phyloP scores from a whole-genome alignment of 2,329 filamentous ascomycete species.

The Catunica adiposa region DNA sequence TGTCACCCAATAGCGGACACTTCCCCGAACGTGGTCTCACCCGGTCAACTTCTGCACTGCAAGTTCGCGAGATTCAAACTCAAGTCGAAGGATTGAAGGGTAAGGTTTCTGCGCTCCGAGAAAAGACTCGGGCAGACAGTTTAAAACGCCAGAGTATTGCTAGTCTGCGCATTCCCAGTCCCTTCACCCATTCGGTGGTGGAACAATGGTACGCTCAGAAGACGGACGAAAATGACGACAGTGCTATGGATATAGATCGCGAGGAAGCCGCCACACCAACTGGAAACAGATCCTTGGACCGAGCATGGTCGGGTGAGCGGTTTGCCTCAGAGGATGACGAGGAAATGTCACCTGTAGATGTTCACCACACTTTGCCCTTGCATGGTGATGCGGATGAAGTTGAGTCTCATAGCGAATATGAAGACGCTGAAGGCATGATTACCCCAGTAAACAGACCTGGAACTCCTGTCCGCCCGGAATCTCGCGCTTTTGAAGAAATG shows the following conservation, averaged over 20 bases:
- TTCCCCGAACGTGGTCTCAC: constrained; percentile 34
- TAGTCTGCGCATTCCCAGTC: constrained; percentile 58
- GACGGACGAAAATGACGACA: constrained; percentile 17
- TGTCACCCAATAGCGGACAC: constrained; percentile 30
- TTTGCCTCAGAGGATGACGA: constrained; percentile 7
- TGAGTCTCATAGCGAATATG: constrained; percentile 19
- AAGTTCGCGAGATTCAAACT: constrained; percentile 58
- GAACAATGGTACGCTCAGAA: constrained; percentile 35
- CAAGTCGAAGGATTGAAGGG: constrained; percentile 77
- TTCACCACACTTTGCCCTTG: not conserved
- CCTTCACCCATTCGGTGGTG: constrained; percentile 52
- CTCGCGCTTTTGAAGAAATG: constrained; percentile 4
- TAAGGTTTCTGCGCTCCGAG: constrained; percentile 64
- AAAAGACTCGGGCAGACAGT: constrained; percentile 64
- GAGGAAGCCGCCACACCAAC: constrained; percentile 5
- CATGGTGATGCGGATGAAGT: constrained; percentile 17
- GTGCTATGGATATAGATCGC: constrained; percentile 10
- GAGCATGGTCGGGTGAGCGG: constrained; percentile 5
- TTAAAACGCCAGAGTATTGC: constrained; percentile 62
- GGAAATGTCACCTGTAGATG: constrained; percentile 12
- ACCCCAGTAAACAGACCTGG: constrained; percentile 4
- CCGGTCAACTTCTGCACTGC: constrained; percentile 54
- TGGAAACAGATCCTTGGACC: not conserved
- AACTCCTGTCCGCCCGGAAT: constrained; percentile 6
- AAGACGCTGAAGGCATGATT: constrained; percentile 14